Evolutionary conservation across 2,329 filamentous ascomycete species (phyloP).

Genomic region (Dothiorella sarmentorum): DNA sequence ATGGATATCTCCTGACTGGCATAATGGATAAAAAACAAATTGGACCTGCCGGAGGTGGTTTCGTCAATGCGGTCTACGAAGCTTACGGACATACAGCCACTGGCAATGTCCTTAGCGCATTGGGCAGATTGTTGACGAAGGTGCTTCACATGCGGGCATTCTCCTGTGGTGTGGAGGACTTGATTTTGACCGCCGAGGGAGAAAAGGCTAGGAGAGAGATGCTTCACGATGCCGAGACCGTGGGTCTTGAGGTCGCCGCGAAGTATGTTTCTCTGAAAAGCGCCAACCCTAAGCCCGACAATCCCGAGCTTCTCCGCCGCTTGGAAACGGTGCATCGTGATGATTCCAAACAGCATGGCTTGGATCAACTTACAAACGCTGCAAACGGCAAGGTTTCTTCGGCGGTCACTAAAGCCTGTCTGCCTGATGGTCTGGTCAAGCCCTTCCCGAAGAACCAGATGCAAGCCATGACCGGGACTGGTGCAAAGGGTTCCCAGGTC

Average conservation of each 20-base stretch:
- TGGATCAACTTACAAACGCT: conserved; percentile 84
- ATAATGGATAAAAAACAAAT: conserved; percentile 96
- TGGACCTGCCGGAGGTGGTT: conserved; percentile 78
- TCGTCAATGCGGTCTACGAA: conserved; percentile 91
- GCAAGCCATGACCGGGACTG: conserved; percentile 97
- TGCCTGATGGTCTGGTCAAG: conserved; percentile 81
- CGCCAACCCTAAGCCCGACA: conserved; percentile 57
- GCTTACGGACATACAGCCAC: conserved; percentile 84
- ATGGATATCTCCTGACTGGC: conserved; percentile 83
- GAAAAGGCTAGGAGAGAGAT: conserved; percentile 68
- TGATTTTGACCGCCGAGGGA: conserved; percentile 77
- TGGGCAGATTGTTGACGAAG: conserved; percentile 85
- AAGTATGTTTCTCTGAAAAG: conserved; percentile 83
- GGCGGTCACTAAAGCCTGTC: conserved; percentile 70
- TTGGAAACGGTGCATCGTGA: conserved; percentile 89
- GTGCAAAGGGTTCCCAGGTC: conserved; percentile 87
- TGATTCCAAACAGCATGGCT: conserved; percentile 80
- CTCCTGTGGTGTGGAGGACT: conserved; percentile 94
- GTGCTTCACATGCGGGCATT: conserved; percentile 92
- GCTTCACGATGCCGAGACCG: conserved; percentile 61
- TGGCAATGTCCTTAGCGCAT: conserved; percentile 80
- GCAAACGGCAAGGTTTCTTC: conserved; percentile 69
- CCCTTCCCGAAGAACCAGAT: conserved; percentile 96
- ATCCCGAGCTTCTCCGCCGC: conserved; percentile 70
- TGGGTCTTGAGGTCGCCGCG: conserved; percentile 76